These are phyloP conservation scores for Mycena belliarum DNA, from an alignment of 768 basidiomycete species.

Conservation along the genomic window DNA sequence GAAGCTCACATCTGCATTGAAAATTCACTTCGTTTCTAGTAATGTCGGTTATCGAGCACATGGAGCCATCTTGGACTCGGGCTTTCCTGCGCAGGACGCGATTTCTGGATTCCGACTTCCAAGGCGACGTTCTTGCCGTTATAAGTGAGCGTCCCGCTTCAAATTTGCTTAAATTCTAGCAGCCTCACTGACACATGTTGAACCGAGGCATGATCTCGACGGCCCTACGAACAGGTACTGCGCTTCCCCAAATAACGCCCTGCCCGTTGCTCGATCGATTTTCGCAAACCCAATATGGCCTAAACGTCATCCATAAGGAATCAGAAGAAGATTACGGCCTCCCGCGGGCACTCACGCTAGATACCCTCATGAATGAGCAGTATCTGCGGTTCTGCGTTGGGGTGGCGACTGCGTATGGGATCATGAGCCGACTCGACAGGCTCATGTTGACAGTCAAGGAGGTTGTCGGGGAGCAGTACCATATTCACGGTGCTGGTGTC, in stretches of 20 bases:
- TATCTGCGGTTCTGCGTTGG: slow-evolving; percentile 81
- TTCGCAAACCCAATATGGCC: slow-evolving; percentile 43
- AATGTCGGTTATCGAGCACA: slow-evolving; percentile 67
- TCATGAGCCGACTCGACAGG: slow-evolving; percentile 73
- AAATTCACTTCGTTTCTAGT: slow-evolving; percentile 29
- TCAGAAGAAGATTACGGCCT: slow-evolving; percentile 76
- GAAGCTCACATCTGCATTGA: not conserved
- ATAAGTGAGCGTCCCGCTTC: slow-evolving; percentile 51
- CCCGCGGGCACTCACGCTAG: slow-evolving; percentile 66
- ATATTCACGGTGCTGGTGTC: slow-evolving; percentile 69
- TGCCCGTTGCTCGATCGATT: slow-evolving; percentile 62
- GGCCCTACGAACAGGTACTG: slow-evolving; percentile 68
- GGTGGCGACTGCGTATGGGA: slow-evolving; percentile 64
- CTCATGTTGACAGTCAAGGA: slow-evolving; percentile 84
- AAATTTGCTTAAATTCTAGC: not conserved
- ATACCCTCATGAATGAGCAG: slow-evolving; percentile 75
- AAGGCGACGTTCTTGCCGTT: slow-evolving; percentile 83
- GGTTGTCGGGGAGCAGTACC: slow-evolving; percentile 84
- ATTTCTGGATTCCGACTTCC: slow-evolving; percentile 76
- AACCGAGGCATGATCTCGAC: slow-evolving; percentile 71
- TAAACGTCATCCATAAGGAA: slow-evolving; percentile 70
- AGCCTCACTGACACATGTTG: not conserved
- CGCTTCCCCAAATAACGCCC: slow-evolving; percentile 86
- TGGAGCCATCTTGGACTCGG: slow-evolving; percentile 76
- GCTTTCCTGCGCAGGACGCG: slow-evolving; percentile 77